Base-by-base conservation (phyloP, 148 eudicot genomes). In the Selenicereus undatus region DNA sequence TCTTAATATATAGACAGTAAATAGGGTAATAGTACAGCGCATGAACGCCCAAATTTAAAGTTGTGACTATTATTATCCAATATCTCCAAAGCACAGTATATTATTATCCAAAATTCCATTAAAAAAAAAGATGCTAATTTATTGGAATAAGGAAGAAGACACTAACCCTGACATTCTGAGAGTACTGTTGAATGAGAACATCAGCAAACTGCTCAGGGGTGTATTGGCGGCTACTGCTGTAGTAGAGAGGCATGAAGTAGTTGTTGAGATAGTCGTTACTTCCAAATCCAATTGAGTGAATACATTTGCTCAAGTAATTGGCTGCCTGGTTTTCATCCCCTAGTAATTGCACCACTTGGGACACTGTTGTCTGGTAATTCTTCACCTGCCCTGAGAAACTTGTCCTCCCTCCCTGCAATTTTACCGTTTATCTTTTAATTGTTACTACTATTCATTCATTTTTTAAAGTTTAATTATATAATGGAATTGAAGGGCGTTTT, bases 201-300 rank as follows among this genome's bases (percentile, higher is more conserved):
- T 79, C 83, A 70, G 95, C 91, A 43, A 81, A 92, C 62, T 90
- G 91, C 0, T 86, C 83, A 22, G 92, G 88, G 4, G 88, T 82
- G 75, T 86, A 92, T 5, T 52, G 90, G 11, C 81, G 81, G 65
- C 93, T 83, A 51, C 88, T 85, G 1, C 79, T 43, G 73, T 92
- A 92, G 30, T 32, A 64, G 12, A n/a, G 45, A 0, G 92, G 93
- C 92, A 88, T 88, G 86, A 92, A 92, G 73, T 92, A 90, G 84
- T 92, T 92, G 86, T 92, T 90, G 56, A 90, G 88, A 70, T 92
- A 92, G 54, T 92, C 96, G 32, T 92, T 92, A 84, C 96, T 92
- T 20, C 96, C 96, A 4, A 92, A 51, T 24, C 88, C 91, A 11
- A 92, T 73, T 0, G 93, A 86, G 80, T 90, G 90, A 20, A 92